Base-by-base conservation (phyloP, 345 rosid genomes). In the Syzygium aromaticum region DNA sequence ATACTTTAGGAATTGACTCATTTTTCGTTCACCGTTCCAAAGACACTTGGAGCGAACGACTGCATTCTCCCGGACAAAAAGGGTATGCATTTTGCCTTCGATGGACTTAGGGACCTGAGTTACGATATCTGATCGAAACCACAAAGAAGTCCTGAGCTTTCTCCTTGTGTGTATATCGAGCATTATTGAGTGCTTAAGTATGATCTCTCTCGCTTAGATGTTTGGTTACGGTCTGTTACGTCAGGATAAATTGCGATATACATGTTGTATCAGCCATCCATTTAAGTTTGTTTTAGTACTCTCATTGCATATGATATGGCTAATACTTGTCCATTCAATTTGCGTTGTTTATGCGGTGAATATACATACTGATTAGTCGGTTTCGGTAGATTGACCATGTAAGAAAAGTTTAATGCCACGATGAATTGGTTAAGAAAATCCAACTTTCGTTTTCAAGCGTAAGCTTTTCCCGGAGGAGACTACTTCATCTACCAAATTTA, bases 401-500 rank as follows among this genome's bases (percentile, higher is more conserved):
- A 67, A 67, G 23, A 64, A 33, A 67, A 67, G 46, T 17, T 67
- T 1, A 8, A 8, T 33, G 19, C 13, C 80, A 8, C 33, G 46
- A 67, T 17, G 3, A 33, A 67, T 33, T 14, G 25, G 43, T 4
- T 4, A 17, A 30, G 46, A 12, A 64, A 64, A 67, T 30, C 78
- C 3, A 8, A 2, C 8, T 30, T 30, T 67, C 11, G 0, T 67
- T 19, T 33, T 67, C 25, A 9, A 28, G 0, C 0, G 3, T 8
- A 33, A 67, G 10, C 2, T 33, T 67, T 33, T 16, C 1, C 3
- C 0, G 7, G 25, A 33, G 25, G 17, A 33, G 46, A 67, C 46
- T 8, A 21, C 11, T 67, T 67, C 13, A 8, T 33, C 46, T 17
- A 33, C 7, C 25, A 67, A 67, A 33, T 33, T 9, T 33, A 64